Percentiles rank a stretch among this genome's conserved stretches.
phyloP scores from a whole-genome alignment of 108 stramenopile genomes.

The Seminavis robusta region DNA sequence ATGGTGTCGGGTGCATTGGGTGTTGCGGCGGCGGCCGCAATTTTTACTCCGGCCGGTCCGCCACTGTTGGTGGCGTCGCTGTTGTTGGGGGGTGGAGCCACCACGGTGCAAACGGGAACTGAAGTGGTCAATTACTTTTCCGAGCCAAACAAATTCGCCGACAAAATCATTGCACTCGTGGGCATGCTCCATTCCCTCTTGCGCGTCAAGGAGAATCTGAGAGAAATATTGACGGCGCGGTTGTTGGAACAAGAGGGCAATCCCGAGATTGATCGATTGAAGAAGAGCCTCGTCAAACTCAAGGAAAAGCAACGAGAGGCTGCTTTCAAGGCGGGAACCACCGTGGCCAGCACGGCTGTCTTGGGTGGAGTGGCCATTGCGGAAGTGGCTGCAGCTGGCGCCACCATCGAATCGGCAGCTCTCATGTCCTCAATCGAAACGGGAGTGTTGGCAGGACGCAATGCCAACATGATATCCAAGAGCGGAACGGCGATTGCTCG shows the following conservation, averaged over 20 bases:
- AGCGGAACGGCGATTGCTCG: constrained; percentile 20
- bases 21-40: constrained; percentile 54
- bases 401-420: neutral
- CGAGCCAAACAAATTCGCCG: constrained; percentile 62
- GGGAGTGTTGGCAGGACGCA: too few relatives aligned
- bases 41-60: constrained; percentile 65
- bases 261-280: too few relatives aligned
- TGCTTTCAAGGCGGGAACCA: constrained; percentile 2
- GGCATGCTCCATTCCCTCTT: constrained; percentile 47
- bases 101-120: constrained; percentile 50
- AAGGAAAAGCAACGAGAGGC: neutral
- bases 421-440: neutral
- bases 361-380: constrained; percentile 5
- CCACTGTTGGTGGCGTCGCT: constrained; percentile 65
- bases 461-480: too few relatives aligned
- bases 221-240: constrained; percentile 54
- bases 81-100: constrained; percentile 66
- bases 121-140: constrained; percentile 55
- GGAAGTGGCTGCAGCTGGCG: neutral
- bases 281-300: constrained; percentile 6
- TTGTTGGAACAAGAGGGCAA: too few relatives aligned
- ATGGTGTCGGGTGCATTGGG: constrained; percentile 63
- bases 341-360: neutral
- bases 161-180: constrained; percentile 58
- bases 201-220: constrained; percentile 49